Evolutionary conservation across 352 stramenopile species (phyloP), one percentile per base, ranked within the genome.

Genomic region (Elongisporangium anandrum): DNA sequence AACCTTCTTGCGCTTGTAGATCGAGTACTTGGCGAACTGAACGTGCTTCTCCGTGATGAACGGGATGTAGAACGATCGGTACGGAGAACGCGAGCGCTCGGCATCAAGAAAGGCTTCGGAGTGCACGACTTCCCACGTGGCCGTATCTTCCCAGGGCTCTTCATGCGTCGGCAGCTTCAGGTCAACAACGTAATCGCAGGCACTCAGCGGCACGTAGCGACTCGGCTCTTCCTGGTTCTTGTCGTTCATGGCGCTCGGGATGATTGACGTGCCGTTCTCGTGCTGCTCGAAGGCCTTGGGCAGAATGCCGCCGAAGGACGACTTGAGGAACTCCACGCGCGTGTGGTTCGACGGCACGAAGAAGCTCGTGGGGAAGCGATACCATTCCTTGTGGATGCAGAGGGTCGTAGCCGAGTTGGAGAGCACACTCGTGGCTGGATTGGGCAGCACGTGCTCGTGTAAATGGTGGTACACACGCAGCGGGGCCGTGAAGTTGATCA

Each of bases 311-410:
- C 63, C 67, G 74, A 99, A 99, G 4, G 73, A 84, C 10, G 89
- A 97, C 58, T 89, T 89, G 24, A 99, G 70, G 76, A 98, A 99
- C 21, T 77, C 77, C 20, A 99, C 70, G 34, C 64, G 72, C 56
- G 79, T 81, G 24, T 70, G 68, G 50, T 92, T 92, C 29, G 73
- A 70, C 21, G 96, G 95, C n/a, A 99, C 72, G 65, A 98, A 99
- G 66, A 98, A 99, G 50, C 80, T 97, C 16, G 91, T 91, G 0
- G 96, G 95, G 69, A 98, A 99, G 48, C 94, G 79, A 77, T 99
- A 94, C 97, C 97, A 99, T 90, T 99, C 97, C 63, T 96, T 97
- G 48, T 92, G 90, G n/a, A 97, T 84, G 69, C 97, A 99, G 21
- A 99, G 73, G 17, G 61, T 88, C 29, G 54, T 58, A 8, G 49